Conservation (phyloP, 352 stramenopile species). For the Saprolegnia diclina region DNA sequence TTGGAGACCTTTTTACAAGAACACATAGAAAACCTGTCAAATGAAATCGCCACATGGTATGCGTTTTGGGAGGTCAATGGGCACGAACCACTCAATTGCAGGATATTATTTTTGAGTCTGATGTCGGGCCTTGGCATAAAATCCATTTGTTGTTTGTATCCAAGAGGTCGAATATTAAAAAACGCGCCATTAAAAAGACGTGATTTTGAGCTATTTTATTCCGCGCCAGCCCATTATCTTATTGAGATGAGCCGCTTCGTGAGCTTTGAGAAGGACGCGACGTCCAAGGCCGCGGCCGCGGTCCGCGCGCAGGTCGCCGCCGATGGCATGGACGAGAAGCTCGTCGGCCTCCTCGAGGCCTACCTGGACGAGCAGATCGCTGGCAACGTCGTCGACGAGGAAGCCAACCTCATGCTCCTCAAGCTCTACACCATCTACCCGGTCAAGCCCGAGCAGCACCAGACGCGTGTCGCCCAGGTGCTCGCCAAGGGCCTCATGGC, state of each 20-base stretch:
- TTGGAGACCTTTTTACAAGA: not conserved
- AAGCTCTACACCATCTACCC: constrained; percentile 81
- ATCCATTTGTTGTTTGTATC: not conserved
- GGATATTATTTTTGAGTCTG: constrained; percentile 11
- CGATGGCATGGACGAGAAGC: constrained; percentile 32
- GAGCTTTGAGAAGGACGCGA: constrained; percentile 22
- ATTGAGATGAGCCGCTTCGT: constrained; percentile 24
- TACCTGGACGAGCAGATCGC: constrained; percentile 75
- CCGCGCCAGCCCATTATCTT: not conserved
- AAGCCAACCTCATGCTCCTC: constrained; percentile 73
- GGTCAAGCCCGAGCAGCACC: constrained; percentile 35
- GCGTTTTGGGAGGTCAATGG: constrained; percentile 4
- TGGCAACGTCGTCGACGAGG: constrained; percentile 52
- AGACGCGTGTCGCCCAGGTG: constrained; percentile 54
- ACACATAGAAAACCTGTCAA: not conserved
- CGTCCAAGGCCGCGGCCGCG: constrained; percentile 7
- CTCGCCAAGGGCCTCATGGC: constrained; percentile 65
- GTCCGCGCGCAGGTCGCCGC: constrained; percentile 13
- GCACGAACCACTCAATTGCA: constrained; percentile 24
- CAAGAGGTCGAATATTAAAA: not conserved
- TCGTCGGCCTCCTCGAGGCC: constrained; percentile 48
- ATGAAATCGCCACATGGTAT: not conserved
- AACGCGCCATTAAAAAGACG: not conserved
- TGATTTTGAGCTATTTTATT: constrained; percentile 14
- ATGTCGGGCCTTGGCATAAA: not conserved